Evolutionary conservation across 192 early-diverging fungal genomes (phyloP), one percentile per base, ranked within the genome.

Genomic region (Podila epigama): DNA sequence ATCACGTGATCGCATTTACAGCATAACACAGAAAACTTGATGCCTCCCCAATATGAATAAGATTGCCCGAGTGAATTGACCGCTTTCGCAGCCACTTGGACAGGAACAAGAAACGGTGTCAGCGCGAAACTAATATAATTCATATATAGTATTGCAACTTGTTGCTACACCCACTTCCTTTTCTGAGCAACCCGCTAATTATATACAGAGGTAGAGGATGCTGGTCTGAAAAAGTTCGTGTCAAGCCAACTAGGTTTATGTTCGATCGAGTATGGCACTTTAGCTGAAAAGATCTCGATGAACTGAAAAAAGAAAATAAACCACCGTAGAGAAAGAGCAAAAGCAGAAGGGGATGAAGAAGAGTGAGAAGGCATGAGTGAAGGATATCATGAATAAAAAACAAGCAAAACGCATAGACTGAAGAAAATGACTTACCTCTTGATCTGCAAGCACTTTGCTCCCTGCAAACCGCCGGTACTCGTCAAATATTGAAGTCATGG

Each of bases 401-500:
- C 11, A 22, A 20, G 27, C 13, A 52, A 28, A 22, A 22, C 0
- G 28, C 11, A 0, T 3, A 22, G 4, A 7, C 22, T 0, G 20
- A 20, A 6, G n/a, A n/a, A 0, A 32, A 58, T 33, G n/a, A n/a
- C n/a, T 79, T 81, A 97, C 94, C 89, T 98, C 95, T 75, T 97
- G 95, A 82, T 98, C 97, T 12, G 93, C 91, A 31, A 98, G 71
- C 25, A 95, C 90, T 79, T 94, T 96, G 16, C 90, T 89, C 29
- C 94, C 97, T 16, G 97, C 93, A 63, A 99, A 99, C 40, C 95
- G 79, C 48, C 94, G 83, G 70, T 97, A 99, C 82, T 99, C 97
- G 83, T 96, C 96, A 87, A 98, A 99, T 16, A 97, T 97, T 6
- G 93, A 91, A 0, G 97, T 95, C 89, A 97, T 90, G 20, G 95